Evolutionary conservation across 371 early-diverging fungal species (phyloP), one percentile per base, ranked within the genome.

Genomic region (Coemansia sp.): DNA sequence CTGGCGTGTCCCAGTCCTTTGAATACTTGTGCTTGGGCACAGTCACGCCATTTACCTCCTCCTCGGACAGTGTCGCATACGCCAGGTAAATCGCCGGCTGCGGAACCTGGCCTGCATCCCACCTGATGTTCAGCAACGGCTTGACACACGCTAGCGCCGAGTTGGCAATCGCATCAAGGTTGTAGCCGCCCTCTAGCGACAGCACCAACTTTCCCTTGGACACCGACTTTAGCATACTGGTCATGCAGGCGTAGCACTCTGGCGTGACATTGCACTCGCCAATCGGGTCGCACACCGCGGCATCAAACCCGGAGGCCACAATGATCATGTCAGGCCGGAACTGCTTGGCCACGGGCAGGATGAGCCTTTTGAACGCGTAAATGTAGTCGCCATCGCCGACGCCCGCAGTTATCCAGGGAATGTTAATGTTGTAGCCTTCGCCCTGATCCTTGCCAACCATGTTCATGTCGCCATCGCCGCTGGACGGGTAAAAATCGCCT

Each of bases 251-350:
- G 73, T 87, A 96, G 6, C 91, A 90, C 4, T 78, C 83, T 0
- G 95, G 95, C 2, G 92, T 86, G 3, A 96, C 89, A 14, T 84
- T 60, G 65, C 92, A 93, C 62, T 84, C 84, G 13, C 97, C 97
- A 36, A 95, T 84, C 26, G 87, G 88, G 69, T 96, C 97, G 38
- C 90, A 87, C 49, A 65, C 67, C 7, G 94, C 95, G 2, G 94
- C 93, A 76, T 96, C 97, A 65, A 95, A 96, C 2, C 97, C 97
- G 38, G 92, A 88, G 4, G 92, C 89, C 8, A 93, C 91, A 42
- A 95, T 83, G 14, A 95, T 86, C 34, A 94, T 69, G 48, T 93
- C 89, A 0, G 95, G 96, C 0, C 74, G 70, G 70, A 94, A 95
- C 77, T 94, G 93, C 31, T 70, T 64, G 1, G 90, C 86, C 59